A percentile compares a stretch with the other conserved stretches of the same genome.
phyloP scores from a whole-genome alignment of 2,329 filamentous ascomycete genomes.

The Lachnellula occidentalis region DNA sequence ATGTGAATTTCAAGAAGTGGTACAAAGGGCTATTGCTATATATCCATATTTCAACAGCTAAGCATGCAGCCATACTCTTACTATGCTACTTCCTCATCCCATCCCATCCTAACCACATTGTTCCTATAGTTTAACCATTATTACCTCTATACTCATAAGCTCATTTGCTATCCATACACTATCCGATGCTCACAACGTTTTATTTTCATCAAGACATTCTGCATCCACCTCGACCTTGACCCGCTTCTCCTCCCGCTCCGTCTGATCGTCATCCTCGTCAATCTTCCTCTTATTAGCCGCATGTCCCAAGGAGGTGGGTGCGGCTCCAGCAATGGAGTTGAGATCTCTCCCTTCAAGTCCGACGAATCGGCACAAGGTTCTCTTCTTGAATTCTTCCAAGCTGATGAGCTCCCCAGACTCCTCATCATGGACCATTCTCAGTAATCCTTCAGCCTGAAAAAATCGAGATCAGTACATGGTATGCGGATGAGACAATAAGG shows the following conservation, averaged over 20 bases:
- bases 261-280: neutral
- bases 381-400: conserved; percentile 54
- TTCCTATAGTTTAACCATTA: too few relatives aligned
- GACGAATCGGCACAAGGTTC: conserved; percentile 4
- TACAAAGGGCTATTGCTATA: too few relatives aligned
- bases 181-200: too few relatives aligned
- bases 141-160: too few relatives aligned
- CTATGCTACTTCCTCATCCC: too few relatives aligned
- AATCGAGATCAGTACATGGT: neutral
- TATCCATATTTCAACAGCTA: too few relatives aligned
- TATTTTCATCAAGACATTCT: neutral
- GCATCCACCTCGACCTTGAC: neutral
- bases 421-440: conserved; percentile 41
- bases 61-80: too few relatives aligned
- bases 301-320: too few relatives aligned
- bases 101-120: too few relatives aligned
- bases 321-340: too few relatives aligned
- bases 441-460: conserved; percentile 11
- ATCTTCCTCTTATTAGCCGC: neutral
- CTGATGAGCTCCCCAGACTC: conserved; percentile 56
- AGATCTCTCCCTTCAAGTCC: neutral
- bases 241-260: neutral
- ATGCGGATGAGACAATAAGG: neutral
- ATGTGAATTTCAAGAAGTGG: too few relatives aligned
- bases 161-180: too few relatives aligned